Percentiles rank a stretch among this genome's conserved stretches.
Conservation (phyloP, 345 rosid species). For the Euphorbia tirucalli region DNA sequence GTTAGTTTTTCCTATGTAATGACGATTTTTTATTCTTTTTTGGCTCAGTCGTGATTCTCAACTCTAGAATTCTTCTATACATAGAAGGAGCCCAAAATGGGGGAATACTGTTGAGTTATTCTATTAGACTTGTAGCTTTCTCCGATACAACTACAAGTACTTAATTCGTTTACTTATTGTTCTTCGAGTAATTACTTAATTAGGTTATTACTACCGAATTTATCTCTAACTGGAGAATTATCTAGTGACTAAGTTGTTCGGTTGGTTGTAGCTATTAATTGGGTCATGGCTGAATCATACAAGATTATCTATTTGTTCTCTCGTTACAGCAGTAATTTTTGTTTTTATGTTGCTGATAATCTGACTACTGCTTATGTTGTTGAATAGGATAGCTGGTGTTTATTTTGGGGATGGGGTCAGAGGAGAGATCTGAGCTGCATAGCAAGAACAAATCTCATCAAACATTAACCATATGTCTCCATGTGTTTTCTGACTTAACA, state of each 20-base stretch:
- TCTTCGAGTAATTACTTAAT: neutral
- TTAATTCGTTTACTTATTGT: neutral
- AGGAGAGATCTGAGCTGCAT: constrained; percentile 28
- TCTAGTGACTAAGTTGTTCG: no score
- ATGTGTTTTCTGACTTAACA: constrained; percentile 59
- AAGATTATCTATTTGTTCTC: neutral
- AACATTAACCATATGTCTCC: constrained; percentile 41
- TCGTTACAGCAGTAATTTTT: neutral
- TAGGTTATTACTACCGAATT: neutral
- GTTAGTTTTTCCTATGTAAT: neutral
- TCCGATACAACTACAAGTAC: neutral
- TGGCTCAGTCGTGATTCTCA: no score
- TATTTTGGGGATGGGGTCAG: constrained; percentile 40
- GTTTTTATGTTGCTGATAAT: neutral
- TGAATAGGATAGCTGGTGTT: constrained; percentile 20
- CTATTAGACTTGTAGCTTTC: neutral
- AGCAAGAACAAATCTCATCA: constrained; percentile 12
- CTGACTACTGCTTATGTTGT: neutral
- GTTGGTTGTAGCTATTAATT: neutral
- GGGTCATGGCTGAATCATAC: neutral
- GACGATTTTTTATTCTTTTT: neutral
- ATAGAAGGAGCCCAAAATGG: neutral
- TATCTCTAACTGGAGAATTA: no score
- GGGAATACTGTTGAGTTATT: neutral
- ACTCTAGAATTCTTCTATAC: neutral